These are phyloP conservation scores for Escallonia rubra DNA, from an alignment of 129 eudicot species.

Conservation along the genomic window DNA sequence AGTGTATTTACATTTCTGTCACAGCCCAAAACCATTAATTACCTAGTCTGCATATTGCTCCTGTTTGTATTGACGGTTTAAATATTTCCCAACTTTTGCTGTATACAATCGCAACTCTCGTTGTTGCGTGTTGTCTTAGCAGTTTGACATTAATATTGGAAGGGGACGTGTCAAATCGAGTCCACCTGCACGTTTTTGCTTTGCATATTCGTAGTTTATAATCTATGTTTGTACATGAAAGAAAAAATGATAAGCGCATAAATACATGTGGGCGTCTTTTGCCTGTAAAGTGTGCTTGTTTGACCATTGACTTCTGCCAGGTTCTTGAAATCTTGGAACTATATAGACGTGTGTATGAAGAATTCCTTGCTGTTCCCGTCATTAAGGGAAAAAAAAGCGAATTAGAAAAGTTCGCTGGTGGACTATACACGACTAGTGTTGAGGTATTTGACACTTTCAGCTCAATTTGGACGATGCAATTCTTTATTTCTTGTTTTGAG, in stretches of 20 bases:
- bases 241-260: too few relatives aligned
- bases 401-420: constrained; percentile 91
- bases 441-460: constrained; percentile 41
- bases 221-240: too few relatives aligned
- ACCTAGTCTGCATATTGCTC: too few relatives aligned
- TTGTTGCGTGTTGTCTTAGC: too few relatives aligned
- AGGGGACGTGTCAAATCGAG: too few relatives aligned
- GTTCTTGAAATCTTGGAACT: constrained; percentile 78
- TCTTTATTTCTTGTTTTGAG: neutral
- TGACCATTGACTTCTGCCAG: constrained; percentile 16
- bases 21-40: too few relatives aligned
- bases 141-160: neutral
- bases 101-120: neutral
- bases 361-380: constrained; percentile 81
- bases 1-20: too few relatives aligned
- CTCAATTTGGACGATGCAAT: neutral
- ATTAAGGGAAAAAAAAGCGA: constrained; percentile 90
- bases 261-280: neutral
- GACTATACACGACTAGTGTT: constrained; percentile 82
- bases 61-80: too few relatives aligned
- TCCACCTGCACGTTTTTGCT: too few relatives aligned
- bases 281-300: too few relatives aligned
- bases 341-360: constrained; percentile 81
- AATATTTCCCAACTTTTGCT: too few relatives aligned
- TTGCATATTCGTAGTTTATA: too few relatives aligned